Base-by-base conservation (phyloP, 2,329 filamentous ascomycete species). In the Pseudocercospora crystallina region DNA sequence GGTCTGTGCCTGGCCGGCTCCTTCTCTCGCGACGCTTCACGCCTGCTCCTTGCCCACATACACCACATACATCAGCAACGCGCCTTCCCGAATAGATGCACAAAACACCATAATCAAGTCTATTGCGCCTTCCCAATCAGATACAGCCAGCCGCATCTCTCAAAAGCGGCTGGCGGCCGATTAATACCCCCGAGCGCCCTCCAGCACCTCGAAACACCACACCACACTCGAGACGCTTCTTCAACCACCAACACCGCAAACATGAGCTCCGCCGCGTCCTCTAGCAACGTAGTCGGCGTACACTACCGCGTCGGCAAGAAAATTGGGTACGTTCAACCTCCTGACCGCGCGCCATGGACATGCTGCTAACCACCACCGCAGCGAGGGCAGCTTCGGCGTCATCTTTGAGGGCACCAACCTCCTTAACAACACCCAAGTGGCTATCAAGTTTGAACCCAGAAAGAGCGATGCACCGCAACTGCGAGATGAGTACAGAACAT, bases 291-390 rank as follows among this genome's bases (percentile, higher is more conserved):
- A 63, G 94, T 97, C 67, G 94, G 94, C 70, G 94, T 99, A 62
- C 94, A 99, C 77, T 99, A 99, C 75, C 84, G 94, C 61, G 94
- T 99, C 61, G 94, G 94, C 66, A 97, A 97, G 83, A 99, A 99
- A 80, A 97, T 99, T 65, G 94, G 94, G 56, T 60, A 49, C 30
- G 58, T 53, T 12, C 36, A 8, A 44, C n/a, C 31, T 20, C 15
- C 46, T 13, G 35, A 39, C 34, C 31, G 42, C 17, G 49, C 45
- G 32, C 45, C 34, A 40, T 30, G 41, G 29, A 42, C 41, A 35
- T 30, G 35, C 43, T 43, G 52, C 57, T 59, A 49, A 58, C 51
- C 51, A 50, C 35, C 31, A 17, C 11, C 34, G 35, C 42, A 60
- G 58, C 72, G 94, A 97, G 82, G 92, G 92, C 60, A 96, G 90